These are phyloP conservation scores for Teratosphaeriaceae sp. DNA, from an alignment of 2,329 filamentous ascomycete species.

Conservation along the genomic window DNA sequence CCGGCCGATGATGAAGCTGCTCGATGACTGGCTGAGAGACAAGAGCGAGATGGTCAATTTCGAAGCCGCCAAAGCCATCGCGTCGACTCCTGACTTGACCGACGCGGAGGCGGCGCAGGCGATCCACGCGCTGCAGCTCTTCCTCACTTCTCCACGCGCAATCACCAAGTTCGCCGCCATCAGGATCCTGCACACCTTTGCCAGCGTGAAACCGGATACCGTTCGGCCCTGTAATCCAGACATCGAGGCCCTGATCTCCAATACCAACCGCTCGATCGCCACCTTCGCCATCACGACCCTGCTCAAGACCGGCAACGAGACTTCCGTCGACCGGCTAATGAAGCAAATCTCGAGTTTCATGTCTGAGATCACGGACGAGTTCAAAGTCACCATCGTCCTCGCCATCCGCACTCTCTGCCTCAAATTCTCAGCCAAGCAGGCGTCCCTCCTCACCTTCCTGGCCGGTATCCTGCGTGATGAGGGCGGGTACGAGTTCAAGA, in stretches of 20 bases:
- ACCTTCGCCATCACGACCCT: constrained; percentile 98
- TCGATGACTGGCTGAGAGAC: constrained; percentile 94
- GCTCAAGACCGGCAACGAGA: constrained; percentile 96
- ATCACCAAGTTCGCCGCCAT: constrained; percentile 98
- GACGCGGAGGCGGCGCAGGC: constrained; percentile 88
- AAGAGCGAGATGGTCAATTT: constrained; percentile 99
- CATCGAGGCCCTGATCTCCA: constrained; percentile 93
- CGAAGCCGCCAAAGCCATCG: constrained; percentile 96
- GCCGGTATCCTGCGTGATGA: constrained; percentile 96
- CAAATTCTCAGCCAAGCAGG: constrained; percentile 97
- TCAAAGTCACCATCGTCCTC: constrained; percentile 99
- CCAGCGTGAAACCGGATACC: constrained; percentile 89
- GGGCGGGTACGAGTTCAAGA: constrained; percentile 97
- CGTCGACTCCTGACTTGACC: constrained; percentile 86
- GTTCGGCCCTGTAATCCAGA: constrained; percentile 94
- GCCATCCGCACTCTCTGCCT: constrained; percentile 93
- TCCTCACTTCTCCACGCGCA: constrained; percentile 89
- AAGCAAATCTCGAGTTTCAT: constrained; percentile 98
- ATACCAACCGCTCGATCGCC: constrained; percentile 93
- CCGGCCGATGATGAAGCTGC: constrained; percentile 93
- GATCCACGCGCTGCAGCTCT: constrained; percentile 91
- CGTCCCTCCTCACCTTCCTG: constrained; percentile 94
- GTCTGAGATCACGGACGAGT: constrained; percentile 98
- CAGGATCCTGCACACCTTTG: constrained; percentile 91
- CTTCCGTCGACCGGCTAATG: constrained; percentile 93